Evolutionary conservation across 164 flowering plant species (phyloP), one percentile per base, ranked within the genome.

Genomic region (Umbilicus rupestris): DNA sequence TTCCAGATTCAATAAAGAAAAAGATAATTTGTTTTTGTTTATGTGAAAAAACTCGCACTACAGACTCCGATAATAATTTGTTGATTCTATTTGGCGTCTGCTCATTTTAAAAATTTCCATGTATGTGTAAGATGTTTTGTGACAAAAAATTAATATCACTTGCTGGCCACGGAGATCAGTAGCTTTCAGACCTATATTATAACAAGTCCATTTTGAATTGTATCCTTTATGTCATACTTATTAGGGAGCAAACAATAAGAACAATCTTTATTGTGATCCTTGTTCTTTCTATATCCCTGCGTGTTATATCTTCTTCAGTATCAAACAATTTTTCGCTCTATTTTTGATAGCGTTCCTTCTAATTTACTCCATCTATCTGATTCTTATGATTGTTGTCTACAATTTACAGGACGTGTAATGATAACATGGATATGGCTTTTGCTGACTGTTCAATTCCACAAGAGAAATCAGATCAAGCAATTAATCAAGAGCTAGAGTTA

Each of bases 371-470:
- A 31, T 22, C 10, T 59, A 14, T 63, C 66, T 26, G 8, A 42
- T 62, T 47, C 26, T 60, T 59, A 49, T 39, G 17, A 50, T 58
- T 3, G 73, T 16, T 49, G 10, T 66, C 31, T 68, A 49, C 14
- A 31, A 68, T 60, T 72, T 59, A 44, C 69, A 95, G 99, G 99
- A 82, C 85, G 64, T 95, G 99, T 70, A 83, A 80, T 77, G 97
- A 95, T 68, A 95, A 89, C 79, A 39, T 66, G 71, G 97, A 95
- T 74, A 79, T 81, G 78, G 77, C 76, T 31, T 95, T 84, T 83
- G 89, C 96, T 64, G 86, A 85, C 72, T 95, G 99, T 75, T 88
- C 94, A 76, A 77, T 84, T 45, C 92, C 92, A 60, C 99, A 92
- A 83, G 97, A 85, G 80, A 95, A 83, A 82, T 80, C 97, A 67